Evolutionary conservation across 805 yeast species (phyloP), one percentile per base, ranked within the genome.

Genomic region (Yarrowia sp.): DNA sequence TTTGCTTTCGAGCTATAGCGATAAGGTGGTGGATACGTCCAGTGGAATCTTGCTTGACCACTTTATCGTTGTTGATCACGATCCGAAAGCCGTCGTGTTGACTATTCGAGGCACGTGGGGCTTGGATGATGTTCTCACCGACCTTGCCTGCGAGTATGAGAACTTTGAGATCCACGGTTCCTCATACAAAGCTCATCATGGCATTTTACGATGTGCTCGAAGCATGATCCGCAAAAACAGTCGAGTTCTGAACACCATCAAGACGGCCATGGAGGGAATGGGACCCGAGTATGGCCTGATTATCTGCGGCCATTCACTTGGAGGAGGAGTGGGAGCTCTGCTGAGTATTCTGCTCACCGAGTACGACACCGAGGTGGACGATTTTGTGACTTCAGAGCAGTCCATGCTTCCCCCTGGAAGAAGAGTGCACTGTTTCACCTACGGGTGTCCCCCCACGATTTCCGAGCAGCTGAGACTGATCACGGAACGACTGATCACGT

Each of bases 61-160:
- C 58, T 77, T 75, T 59, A 73, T 76, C 4, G 75, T 77, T 8
- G 72, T 75, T 9, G 79, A 77, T 68, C 77, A 76, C 32, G 73
- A 71, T 16, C 73, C 76, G 22, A 74, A 75, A 58, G 72, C 77
- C 9, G 74, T 77, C 8, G 79, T 77, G 3, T 70, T 77, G 26
- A 77, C 79, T 5, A 73, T 77, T 32, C 64, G 79, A 16, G 79
- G 79, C 0, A 77, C 79, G 9, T 67, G 76, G 58, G 79, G 79
- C 5, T 70, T 77, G 8, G 77, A 75, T 36, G 79, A 77, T 58
- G 72, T 77, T 9, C 71, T 77, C 35, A 76, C 79, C 0, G 79
- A 77, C 56, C 65, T 77, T 52, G 73, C 76, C 2, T 77, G 78
- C 68, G 77, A 73, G 41, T 77, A 77, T 46, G 74, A 74, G 35